These are phyloP conservation scores for Brassica hybrid DNA, from an alignment of 441 rosid species.

Conservation along the genomic window DNA sequence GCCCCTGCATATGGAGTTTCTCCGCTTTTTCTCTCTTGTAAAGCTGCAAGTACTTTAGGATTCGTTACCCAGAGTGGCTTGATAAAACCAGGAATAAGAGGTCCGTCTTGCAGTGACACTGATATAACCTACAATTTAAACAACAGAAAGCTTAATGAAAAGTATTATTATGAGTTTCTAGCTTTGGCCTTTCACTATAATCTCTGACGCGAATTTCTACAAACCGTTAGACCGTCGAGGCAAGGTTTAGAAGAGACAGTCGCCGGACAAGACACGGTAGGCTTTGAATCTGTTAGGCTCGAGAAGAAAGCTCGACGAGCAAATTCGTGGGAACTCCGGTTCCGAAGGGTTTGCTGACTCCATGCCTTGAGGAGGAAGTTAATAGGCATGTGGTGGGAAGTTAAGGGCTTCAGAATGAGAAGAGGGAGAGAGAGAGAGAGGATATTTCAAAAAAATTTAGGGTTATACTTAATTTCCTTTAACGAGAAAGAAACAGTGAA, in stretches of 20 bases:
- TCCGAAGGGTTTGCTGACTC: not conserved
- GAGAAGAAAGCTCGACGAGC: not conserved
- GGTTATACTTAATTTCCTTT: not conserved
- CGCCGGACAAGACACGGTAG: not conserved
- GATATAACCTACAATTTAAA: not conserved
- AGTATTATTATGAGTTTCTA: not conserved
- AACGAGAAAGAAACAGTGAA: not conserved
- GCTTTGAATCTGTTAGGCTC: not conserved
- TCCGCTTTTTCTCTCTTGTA: not conserved
- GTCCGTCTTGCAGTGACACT: not conserved
- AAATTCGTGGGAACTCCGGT: not conserved
- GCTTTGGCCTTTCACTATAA: not conserved
- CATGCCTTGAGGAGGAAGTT: not conserved
- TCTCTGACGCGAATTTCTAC: not conserved
- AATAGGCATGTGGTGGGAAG: not conserved
- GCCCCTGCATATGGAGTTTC: not conserved
- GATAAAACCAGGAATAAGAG: not conserved
- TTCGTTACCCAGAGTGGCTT: not conserved
- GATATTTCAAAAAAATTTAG: not conserved
- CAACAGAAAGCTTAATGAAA: not conserved
- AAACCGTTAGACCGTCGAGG: not conserved
- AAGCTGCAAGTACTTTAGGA: slow-evolving; percentile 3
- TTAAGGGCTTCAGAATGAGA: not conserved
- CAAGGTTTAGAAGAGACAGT: not conserved
- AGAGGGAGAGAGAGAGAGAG: not conserved